These are phyloP conservation scores for Kokia cookei DNA, from an alignment of 441 rosid species.

Conservation along the genomic window DNA sequence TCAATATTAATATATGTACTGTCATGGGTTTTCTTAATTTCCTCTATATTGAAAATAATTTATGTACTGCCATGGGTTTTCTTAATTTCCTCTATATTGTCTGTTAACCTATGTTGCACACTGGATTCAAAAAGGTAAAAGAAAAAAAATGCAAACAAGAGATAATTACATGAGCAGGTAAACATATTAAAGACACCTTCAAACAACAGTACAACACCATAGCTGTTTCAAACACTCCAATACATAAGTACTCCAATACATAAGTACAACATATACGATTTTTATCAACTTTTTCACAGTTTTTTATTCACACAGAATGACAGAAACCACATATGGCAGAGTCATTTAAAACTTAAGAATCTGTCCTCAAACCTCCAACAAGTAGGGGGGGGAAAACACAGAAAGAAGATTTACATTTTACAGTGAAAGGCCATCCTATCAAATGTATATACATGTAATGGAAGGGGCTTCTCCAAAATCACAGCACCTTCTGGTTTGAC, in stretches of 20 bases:
- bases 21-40: not conserved
- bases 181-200: not conserved
- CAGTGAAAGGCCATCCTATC: not conserved
- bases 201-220: not conserved
- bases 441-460: not conserved
- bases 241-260: not conserved
- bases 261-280: not conserved
- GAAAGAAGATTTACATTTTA: not conserved
- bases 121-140: too few species aligned
- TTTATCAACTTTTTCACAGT: not conserved
- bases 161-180: not conserved
- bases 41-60: not conserved
- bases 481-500: not conserved
- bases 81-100: not conserved
- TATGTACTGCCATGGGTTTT: too few species aligned
- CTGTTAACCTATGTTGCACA: not conserved
- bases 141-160: not conserved
- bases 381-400: not conserved
- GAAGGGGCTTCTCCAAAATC: not conserved
- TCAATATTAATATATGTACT: not conserved
- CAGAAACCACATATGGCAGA: not conserved
- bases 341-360: conserved; percentile 7
- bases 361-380: not conserved
- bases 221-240: not conserved
- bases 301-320: not conserved